Percentiles rank a stretch among this genome's conserved stretches.
phyloP scores from a whole-genome alignment of 2,329 filamentous ascomycete genomes.

The Aspergillus luchuensis region DNA sequence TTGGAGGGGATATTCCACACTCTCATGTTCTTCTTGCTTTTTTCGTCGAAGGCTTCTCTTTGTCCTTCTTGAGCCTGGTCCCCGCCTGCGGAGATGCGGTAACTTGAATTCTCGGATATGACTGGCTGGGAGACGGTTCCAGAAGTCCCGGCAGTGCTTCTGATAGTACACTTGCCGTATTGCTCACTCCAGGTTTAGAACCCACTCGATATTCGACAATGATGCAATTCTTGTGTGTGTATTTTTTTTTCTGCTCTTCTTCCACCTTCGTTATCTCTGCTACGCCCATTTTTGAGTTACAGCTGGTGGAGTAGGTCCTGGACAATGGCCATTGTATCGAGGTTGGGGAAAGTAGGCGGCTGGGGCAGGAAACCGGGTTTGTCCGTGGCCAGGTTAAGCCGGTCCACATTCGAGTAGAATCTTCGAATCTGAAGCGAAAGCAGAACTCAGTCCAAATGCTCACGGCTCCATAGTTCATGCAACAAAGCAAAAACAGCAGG shows the following conservation, averaged over 20 bases:
- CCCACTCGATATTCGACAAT: not conserved
- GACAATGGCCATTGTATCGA: conserved; percentile 1
- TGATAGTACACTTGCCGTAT: conserved; percentile 1
- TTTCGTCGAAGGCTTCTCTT: not conserved
- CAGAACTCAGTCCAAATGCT: not conserved
- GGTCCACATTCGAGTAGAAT: not conserved
- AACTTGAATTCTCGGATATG: not conserved
- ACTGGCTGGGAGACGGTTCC: conserved; percentile 4
- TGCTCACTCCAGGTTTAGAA: conserved; percentile 2
- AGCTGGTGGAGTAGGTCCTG: conserved; percentile 15
- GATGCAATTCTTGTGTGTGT: not conserved
- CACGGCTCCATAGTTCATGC: conserved; percentile 5
- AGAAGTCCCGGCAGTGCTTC: not conserved
- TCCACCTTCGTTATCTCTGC: not conserved
- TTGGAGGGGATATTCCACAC: not conserved
- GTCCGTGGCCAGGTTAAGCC: not conserved
- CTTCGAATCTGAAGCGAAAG: conserved; percentile 2
- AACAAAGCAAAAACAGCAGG: not conserved
- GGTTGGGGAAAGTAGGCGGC: not conserved
- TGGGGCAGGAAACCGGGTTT: not conserved
- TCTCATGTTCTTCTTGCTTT: not conserved
- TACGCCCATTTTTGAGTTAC: not conserved
- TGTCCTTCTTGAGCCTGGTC: not conserved
- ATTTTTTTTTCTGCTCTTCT: not conserved
- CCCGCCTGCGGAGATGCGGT: conserved; percentile 1